A percentile compares a stretch with the other conserved stretches of the same genome.
Evolutionary conservation across 2,329 filamentous ascomycete genomes (phyloP).

Genomic region (Alternaria ethzedia): DNA sequence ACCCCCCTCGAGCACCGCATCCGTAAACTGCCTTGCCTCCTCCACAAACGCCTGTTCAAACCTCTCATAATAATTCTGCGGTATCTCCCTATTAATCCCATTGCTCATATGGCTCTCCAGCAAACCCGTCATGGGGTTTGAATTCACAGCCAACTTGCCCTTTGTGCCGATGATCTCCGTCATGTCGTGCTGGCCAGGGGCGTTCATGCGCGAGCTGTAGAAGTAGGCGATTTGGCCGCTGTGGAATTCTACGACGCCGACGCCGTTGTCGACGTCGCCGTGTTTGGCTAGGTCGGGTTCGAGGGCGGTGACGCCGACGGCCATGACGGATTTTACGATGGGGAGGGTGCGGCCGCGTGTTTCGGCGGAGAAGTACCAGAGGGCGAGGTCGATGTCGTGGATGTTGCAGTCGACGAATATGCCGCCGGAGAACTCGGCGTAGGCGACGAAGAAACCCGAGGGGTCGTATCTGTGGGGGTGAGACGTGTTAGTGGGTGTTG

Average conservation of each 20-base stretch:
- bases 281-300: conserved; percentile 64
- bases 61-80: conserved; percentile 66
- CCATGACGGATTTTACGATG: conserved; percentile 62
- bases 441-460: conserved; percentile 71
- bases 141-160: conserved; percentile 68
- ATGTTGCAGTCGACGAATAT: conserved; percentile 76
- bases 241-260: conserved; percentile 70
- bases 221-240: conserved; percentile 69
- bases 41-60: conserved; percentile 69
- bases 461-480: conserved; percentile 56
- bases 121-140: conserved; percentile 61
- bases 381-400: conserved; percentile 71
- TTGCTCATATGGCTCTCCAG: conserved; percentile 61
- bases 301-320: conserved; percentile 65
- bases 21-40: conserved; percentile 69
- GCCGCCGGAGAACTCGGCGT: conserved; percentile 69
- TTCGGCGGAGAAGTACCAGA: conserved; percentile 64
- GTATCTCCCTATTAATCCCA: conserved; percentile 66
- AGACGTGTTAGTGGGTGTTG: neutral
- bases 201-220: conserved; percentile 71
- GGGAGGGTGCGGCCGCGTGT: conserved; percentile 31
- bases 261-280: conserved; percentile 67
- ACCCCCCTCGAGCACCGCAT: conserved; percentile 62
- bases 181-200: conserved; percentile 69
- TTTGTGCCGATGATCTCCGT: conserved; percentile 72